Conservation (phyloP, 2,329 filamentous ascomycete genomes). For the Fusarium albosuccineum region DNA sequence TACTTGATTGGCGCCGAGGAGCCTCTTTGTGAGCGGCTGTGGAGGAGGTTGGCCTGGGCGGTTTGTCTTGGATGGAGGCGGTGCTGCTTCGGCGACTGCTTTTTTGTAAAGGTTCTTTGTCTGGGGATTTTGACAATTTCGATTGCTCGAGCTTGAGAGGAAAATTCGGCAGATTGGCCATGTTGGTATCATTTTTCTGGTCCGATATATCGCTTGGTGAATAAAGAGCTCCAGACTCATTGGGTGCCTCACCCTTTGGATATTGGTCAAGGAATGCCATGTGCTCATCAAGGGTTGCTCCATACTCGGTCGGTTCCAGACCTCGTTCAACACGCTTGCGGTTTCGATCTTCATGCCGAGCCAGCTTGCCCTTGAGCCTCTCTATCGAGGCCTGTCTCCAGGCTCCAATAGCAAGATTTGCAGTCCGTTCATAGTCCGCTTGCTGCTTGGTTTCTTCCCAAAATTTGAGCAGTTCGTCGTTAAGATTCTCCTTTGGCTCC, state of each 20-base stretch:
- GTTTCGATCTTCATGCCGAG: constrained; percentile 60
- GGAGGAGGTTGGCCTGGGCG: background rate
- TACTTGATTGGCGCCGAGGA: constrained; percentile 9
- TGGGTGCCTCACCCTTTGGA: constrained; percentile 22
- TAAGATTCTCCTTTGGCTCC: constrained; percentile 64
- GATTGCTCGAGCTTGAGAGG: constrained; percentile 8
- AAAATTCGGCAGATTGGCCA: constrained; percentile 1
- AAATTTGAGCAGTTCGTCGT: constrained; percentile 52
- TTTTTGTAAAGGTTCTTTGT: constrained; percentile 10
- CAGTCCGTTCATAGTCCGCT: constrained; percentile 48
- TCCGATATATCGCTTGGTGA: constrained; percentile 10
- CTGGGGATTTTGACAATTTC: background rate
- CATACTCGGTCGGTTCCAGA: constrained; percentile 43
- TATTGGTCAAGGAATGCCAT: constrained; percentile 30
- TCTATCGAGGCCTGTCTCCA: constrained; percentile 53
- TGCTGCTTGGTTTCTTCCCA: constrained; percentile 60
- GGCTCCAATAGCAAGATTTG: constrained; percentile 54
- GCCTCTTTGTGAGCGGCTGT: constrained; percentile 8
- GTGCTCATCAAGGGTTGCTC: constrained; percentile 39
- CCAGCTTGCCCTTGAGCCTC: constrained; percentile 46
- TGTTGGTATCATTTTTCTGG: constrained; percentile 10
- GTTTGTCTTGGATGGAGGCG: constrained; percentile 3
- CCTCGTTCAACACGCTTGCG: constrained; percentile 57
- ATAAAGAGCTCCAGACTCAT: constrained; percentile 7
- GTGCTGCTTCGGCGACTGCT: constrained; percentile 16